A percentile compares a stretch with the other conserved stretches of the same genome.
These are phyloP conservation scores for Ustilago xerochloae DNA, from an alignment of 1,284 basidiomycete species.

Conservation along the genomic window DNA sequence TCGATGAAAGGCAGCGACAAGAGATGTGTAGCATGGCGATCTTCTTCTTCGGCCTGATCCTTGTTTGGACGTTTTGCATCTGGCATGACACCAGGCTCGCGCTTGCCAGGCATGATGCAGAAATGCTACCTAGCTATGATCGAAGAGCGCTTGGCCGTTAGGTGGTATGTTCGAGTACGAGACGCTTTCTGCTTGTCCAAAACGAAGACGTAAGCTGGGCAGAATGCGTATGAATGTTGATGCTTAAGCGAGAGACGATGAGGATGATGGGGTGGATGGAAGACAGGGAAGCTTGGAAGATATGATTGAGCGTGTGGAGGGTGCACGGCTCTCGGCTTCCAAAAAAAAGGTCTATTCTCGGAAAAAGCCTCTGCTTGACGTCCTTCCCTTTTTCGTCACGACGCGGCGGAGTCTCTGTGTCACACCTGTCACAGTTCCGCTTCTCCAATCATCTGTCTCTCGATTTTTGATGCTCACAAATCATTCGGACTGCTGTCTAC, in stretches of 20 bases:
- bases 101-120: constrained; percentile 28
- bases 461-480: neutral
- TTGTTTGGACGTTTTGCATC: constrained; percentile 14
- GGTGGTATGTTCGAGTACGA: no score
- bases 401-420: neutral
- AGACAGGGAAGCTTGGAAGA: neutral
- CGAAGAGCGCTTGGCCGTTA: no score
- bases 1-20: constrained; percentile 22
- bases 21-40: neutral
- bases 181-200: no score
- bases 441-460: neutral
- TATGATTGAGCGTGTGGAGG: neutral
- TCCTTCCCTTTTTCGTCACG: neutral
- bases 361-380: neutral
- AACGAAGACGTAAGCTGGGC: no score
- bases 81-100: constrained; percentile 40
- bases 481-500: neutral
- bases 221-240: no score
- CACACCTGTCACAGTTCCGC: neutral
- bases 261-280: neutral
- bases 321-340: neutral
- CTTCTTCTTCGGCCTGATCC: neutral
- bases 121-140: neutral
- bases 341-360: neutral
- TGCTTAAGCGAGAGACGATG: neutral